Base-by-base conservation (phyloP, 306 rosid species). In the Rosa persica region DNA sequence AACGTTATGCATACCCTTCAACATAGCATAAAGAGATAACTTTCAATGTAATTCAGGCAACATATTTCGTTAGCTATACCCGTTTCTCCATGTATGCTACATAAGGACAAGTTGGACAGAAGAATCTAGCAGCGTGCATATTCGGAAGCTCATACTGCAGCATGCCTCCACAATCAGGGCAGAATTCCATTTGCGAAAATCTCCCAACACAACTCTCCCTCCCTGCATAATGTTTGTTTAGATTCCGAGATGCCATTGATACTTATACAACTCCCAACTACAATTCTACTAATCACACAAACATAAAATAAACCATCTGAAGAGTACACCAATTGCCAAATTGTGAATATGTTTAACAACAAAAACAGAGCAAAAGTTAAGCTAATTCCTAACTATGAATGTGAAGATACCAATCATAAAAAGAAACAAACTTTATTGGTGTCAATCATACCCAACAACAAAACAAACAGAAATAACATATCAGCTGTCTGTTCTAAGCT, bases 111-210 rank as follows among this genome's bases (percentile, higher is more conserved):
- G 89, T 74, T 0, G 87, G 78, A 69, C 95, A 90, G 78, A 42
- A 85, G 81, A 90, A 90, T 85, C 96, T 87, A 0, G 90, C 58
- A 27, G 85, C 79, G 43, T 77, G 86, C 89, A 83, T 42, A 79
- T 81, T n/a, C 42, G 89, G 87, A 55, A 87, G 42, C 62, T 89
- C 96, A 79, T 78, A 90, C 73, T 78, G 85, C 76, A 90, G 85
- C 89, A 90, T 81, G 74, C 27, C 86, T 12, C 85, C 91, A 65
- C 96, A 90, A 38, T 81, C 85, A 16, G 93, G 96, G 83, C 96
- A 90, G 79, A 89, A 90, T 8, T 87, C 96, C 96, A 90, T 87
- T 79, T 64, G 42, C 73, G 67, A 34, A 68, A 52, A 79, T 51
- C 61, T 60, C 49, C 76, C 38, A 36, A 68, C 42, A 1, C 66